A percentile compares a stretch with the other conserved stretches of the same genome.
Conservation (phyloP, 768 basidiomycete species). For the Lentinus brumalis region DNA sequence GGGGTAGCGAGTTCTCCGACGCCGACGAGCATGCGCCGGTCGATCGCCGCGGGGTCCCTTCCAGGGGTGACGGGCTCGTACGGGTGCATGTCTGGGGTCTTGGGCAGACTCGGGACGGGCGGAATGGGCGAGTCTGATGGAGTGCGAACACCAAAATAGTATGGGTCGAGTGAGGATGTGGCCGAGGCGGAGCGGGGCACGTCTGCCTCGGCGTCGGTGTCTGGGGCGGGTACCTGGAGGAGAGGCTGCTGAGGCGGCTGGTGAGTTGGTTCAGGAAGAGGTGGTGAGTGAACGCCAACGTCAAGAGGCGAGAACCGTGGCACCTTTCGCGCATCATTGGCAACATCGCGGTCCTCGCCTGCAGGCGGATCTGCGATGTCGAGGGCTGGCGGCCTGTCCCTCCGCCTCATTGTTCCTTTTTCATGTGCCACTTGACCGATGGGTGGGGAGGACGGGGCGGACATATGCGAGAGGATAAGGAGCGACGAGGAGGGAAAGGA, state of each 20-base stretch:
- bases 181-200: constrained; percentile 70
- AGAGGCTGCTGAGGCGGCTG: constrained; percentile 37
- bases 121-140: constrained; percentile 68
- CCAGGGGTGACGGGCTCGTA: constrained; percentile 69
- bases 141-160: constrained; percentile 78
- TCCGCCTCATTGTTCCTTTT: constrained; percentile 43
- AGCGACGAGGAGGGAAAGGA: constrained; percentile 38
- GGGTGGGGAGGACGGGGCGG: constrained; percentile 38
- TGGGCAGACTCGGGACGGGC: constrained; percentile 46
- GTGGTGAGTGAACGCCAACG: constrained; percentile 22
- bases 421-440: constrained; percentile 43
- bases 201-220: constrained; percentile 48
- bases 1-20: constrained; percentile 95
- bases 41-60: constrained; percentile 76
- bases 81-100: constrained; percentile 62
- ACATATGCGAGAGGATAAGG: constrained; percentile 43
- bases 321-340: constrained; percentile 38
- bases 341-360: constrained; percentile 40
- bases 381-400: constrained; percentile 55
- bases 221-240: constrained; percentile 47
- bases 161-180: constrained; percentile 84
- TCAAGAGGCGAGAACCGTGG: constrained; percentile 8
- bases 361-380: constrained; percentile 44
- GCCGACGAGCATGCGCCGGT: constrained; percentile 86
- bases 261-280: background rate